Base-by-base conservation (phyloP, 2,329 filamentous ascomycete genomes). In the Ophiostoma sp. region DNA sequence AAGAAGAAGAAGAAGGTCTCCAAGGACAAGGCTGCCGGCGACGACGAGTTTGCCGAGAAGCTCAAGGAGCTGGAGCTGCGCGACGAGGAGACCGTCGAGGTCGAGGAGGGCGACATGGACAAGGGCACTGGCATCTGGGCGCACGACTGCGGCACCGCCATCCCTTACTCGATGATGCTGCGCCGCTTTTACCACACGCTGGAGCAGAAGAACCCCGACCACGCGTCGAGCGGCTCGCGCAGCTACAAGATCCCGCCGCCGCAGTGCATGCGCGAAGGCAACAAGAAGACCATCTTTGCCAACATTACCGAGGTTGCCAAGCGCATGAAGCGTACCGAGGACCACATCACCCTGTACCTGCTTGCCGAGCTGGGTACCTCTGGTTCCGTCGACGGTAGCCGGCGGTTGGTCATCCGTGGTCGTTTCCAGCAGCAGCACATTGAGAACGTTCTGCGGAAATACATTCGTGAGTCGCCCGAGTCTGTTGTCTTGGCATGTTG, bases 361-460 rank as follows among this genome's bases (percentile, higher is more conserved):
- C 97, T 99, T 82, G 94, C 95, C 75, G 95, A 99, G 82, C 87
- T 99, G 89, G 95, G 95, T 85, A 99, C 95, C 75, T 96, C 89
- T 78, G 95, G 95, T 80, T 96, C 92, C 79, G 93, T 97, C 70
- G 95, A 97, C 83, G 95, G 94, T 76, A 92, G 87, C 82, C 89
- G 93, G 81, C 90, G 94, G 78, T 82, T 99, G 77, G 94, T 99
- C 79, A 99, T 99, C 87, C 73, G 72, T 87, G 95, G 95, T 85
- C 92, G 95, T 79, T 99, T 99, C 91, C 94, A 98, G 82, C 94
- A 98, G 84, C 97, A 97, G 84, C 94, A 98, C 85, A 94, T 98
- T 79, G 95, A 99, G 85, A 97, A 96, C 82, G 93, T 98, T 69
- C 83, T 98, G 79, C 87, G 94, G 83, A 92, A 94, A 85, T 97